phyloP scores from a whole-genome alignment of 208 protist genomes.

The Acanthamoeba royreba region DNA sequence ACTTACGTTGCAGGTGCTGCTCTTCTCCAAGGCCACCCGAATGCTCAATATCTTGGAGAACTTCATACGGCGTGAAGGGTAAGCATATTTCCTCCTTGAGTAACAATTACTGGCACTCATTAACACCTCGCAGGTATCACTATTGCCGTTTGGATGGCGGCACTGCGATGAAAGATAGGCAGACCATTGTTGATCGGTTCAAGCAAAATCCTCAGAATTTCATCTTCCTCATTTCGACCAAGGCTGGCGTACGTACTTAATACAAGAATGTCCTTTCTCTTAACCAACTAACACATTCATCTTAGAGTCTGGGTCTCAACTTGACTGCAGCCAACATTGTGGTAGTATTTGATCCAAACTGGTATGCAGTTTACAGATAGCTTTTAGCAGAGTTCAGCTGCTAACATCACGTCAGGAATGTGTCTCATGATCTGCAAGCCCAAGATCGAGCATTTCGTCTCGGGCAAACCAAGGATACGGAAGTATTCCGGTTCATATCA shows the following conservation, averaged over 20 bases:
- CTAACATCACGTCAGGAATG: constrained; percentile 13
- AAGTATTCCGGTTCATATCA: constrained; percentile 90
- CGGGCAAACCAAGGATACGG: constrained; percentile 88
- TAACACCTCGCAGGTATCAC: not conserved
- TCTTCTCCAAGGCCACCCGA: constrained; percentile 45
- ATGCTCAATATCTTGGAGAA: constrained; percentile 54
- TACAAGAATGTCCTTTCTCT: constrained; percentile 69
- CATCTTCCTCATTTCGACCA: constrained; percentile 90
- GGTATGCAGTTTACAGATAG: not conserved
- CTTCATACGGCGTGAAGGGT: not conserved
- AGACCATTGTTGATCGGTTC: constrained; percentile 77
- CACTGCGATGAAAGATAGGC: constrained; percentile 23
- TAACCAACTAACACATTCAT: not conserved
- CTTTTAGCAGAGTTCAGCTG: not conserved
- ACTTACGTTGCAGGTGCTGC: constrained; percentile 31
- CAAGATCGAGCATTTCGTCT: constrained; percentile 87
- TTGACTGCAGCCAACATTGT: constrained; percentile 86
- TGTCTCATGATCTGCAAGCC: constrained; percentile 74
- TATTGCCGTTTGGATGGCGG: constrained; percentile 64
- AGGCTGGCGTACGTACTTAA: constrained; percentile 91
- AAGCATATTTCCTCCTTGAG: not conserved
- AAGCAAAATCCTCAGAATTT: constrained; percentile 56
- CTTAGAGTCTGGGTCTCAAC: not conserved
- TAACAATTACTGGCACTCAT: not conserved
- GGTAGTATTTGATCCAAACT: constrained; percentile 90